Evolutionary conservation across 148 eudicot genomes (phyloP).

Genomic region (Heliosperma pusillum): DNA sequence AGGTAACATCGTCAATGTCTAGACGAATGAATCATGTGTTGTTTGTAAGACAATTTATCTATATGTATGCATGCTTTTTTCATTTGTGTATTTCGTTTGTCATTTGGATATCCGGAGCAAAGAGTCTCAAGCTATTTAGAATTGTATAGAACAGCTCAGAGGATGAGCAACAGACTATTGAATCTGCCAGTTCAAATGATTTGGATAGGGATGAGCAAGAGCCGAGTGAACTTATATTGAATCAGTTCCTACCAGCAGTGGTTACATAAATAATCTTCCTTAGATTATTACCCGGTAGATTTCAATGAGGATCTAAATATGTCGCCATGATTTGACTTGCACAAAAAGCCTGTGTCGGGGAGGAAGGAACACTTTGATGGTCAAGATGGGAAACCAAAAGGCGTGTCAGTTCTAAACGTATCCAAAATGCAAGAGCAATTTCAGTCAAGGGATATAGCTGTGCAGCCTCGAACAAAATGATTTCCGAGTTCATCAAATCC

Average conservation of each 20-base stretch:
- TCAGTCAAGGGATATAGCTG: conserved; percentile 91
- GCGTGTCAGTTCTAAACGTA: conserved; percentile 18
- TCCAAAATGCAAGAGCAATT: conserved; percentile 83
- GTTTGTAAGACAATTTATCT: too few relatives aligned
- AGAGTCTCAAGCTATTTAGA: too few relatives aligned
- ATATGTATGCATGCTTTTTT: too few relatives aligned
- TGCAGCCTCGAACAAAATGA: conserved; percentile 66
- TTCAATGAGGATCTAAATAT: conserved; percentile 38
- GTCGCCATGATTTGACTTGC: conserved; percentile 41
- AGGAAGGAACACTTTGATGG: conserved; percentile 41
- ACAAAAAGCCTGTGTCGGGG: conserved; percentile 44
- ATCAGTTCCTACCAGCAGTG: conserved; percentile 63
- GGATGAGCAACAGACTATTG: too few relatives aligned
- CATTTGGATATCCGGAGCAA: too few relatives aligned
- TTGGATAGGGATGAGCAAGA: conserved; percentile 73
- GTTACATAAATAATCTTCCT: conserved; percentile 51
- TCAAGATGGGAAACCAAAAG: conserved; percentile 32
- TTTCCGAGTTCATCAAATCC: conserved; percentile 52
- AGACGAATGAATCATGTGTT: too few relatives aligned
- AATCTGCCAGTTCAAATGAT: too few relatives aligned
- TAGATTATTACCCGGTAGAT: conserved; percentile 47
- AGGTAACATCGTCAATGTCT: too few relatives aligned
- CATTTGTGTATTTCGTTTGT: too few relatives aligned
- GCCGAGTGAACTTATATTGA: conserved; percentile 52
- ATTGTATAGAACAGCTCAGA: too few relatives aligned